Base-by-base conservation (phyloP, 768 basidiomycete genomes). In the Lentinula sp. region DNA sequence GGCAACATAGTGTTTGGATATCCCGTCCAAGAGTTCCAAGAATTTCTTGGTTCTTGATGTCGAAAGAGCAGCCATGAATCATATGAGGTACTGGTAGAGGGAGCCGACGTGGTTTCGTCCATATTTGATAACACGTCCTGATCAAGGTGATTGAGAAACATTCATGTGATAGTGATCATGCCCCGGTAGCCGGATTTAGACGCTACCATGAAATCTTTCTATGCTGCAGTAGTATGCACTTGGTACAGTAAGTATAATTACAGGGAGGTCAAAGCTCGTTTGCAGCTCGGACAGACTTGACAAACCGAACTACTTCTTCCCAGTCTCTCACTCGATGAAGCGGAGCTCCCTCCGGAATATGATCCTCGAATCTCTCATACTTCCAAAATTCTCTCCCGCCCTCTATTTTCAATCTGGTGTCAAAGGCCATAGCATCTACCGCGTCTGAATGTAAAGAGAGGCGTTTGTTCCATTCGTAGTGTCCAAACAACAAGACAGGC, bases 391-490 rank as follows among this genome's bases (percentile, higher is more conserved):
- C 75, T 51, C 74, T 75, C 23, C 77, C 80, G 6, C 78, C 80
- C 61, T 78, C 79, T 51, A 71, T 70, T 66, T 80, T 69, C 32
- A 82, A 67, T 57, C 82, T 77, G 65, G 73, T 74, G 62, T 82
- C 81, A 63, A 81, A 88, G 37, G 77, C 67, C 77, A 84, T 79
- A 56, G 82, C 78, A n/a, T 85, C 79, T 57, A 62, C 67, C 61
- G 79, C 75, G 62, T 84, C 79, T 16, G 64, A 68, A 16, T 76
- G 68, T 23, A 71, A 67, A 4, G 85, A 86, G 13, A 82, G 61
- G 48, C 87, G 80, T 68, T 82, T 75, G 67, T 87, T 91, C 91
- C 91, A 93, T 64, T 83, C 77, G 67, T 91, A 91, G 59, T 84
- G 72, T 20, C 91, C 91, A 65, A 93, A 92, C 6, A 93, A 77